Conservation (phyloP, 179 eudicot genomes). For the Beta corolliflora region DNA sequence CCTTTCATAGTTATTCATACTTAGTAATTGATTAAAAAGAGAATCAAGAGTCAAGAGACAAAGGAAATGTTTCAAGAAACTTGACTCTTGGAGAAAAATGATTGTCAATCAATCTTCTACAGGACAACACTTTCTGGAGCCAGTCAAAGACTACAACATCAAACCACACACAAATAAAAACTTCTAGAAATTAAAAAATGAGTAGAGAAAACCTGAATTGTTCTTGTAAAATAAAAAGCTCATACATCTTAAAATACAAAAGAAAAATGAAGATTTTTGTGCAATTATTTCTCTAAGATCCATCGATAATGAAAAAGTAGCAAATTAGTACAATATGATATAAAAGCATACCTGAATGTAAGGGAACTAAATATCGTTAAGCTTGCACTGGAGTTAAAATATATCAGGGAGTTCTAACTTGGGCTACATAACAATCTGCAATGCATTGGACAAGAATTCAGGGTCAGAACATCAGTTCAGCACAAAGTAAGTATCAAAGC, state of each 20-base stretch:
- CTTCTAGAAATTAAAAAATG: neutral
- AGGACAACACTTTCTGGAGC: neutral
- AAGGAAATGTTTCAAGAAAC: neutral
- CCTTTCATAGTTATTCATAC: neutral
- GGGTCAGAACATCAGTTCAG: neutral
- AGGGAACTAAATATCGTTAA: conserved; percentile 82
- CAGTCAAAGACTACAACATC: neutral
- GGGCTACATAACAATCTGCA: conserved; percentile 63
- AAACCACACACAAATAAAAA: neutral
- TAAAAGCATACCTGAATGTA: conserved; percentile 61
- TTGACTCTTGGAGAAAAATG: neutral
- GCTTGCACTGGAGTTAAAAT: conserved; percentile 49
- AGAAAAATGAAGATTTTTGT: neutral
- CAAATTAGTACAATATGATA: neutral
- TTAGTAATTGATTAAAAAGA: neutral
- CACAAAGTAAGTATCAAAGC: neutral
- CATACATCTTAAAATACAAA: neutral
- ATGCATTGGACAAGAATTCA: conserved; percentile 1
- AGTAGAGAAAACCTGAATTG: neutral
- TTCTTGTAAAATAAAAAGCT: neutral
- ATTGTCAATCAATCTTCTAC: neutral
- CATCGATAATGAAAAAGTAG: neutral
- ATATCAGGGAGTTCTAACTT: conserved; percentile 45
- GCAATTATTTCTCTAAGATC: neutral
- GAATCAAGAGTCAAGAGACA: neutral